These are phyloP conservation scores for Polytrichum formosum DNA, from an alignment of 225 moss, liverwort and hornwort genomes.

Conservation along the genomic window DNA sequence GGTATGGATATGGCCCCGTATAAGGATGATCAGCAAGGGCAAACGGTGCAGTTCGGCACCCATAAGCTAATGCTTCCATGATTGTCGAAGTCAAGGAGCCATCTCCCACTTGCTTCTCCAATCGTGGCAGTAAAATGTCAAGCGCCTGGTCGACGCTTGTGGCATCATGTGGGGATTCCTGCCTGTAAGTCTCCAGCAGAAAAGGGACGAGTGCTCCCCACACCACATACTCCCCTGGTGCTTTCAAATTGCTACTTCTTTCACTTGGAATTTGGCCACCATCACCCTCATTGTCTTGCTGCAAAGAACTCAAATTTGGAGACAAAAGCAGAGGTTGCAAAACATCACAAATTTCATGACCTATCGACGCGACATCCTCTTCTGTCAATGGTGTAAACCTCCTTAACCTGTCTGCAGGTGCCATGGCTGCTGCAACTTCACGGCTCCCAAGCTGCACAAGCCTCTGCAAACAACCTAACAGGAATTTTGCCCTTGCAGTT, in stretches of 20 bases:
- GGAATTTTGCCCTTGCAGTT: conserved; percentile 57
- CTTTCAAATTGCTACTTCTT: background rate
- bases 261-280: too few relatives aligned
- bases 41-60: conserved; percentile 86
- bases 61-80: conserved; percentile 88
- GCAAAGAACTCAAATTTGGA: conserved; percentile 12
- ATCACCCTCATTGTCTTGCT: background rate
- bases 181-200: conserved; percentile 75
- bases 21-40: conserved; percentile 79
- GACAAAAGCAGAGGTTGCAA: conserved; percentile 63
- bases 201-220: conserved; percentile 90
- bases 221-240: conserved; percentile 61
- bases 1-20: conserved; percentile 75
- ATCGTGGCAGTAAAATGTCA: conserved; percentile 74
- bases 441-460: conserved; percentile 95
- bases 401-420: conserved; percentile 78
- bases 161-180: conserved; percentile 84
- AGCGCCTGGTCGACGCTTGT: conserved; percentile 88
- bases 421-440: conserved; percentile 94
- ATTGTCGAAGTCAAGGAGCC: conserved; percentile 45
- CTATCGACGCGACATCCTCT: conserved; percentile 45
- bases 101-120: conserved; percentile 49
- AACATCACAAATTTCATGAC: conserved; percentile 70
- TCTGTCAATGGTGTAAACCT: conserved; percentile 65
- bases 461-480: conserved; percentile 88